Conservation (phyloP, 1,284 basidiomycete species). For the Leccinum pallidistipes region DNA sequence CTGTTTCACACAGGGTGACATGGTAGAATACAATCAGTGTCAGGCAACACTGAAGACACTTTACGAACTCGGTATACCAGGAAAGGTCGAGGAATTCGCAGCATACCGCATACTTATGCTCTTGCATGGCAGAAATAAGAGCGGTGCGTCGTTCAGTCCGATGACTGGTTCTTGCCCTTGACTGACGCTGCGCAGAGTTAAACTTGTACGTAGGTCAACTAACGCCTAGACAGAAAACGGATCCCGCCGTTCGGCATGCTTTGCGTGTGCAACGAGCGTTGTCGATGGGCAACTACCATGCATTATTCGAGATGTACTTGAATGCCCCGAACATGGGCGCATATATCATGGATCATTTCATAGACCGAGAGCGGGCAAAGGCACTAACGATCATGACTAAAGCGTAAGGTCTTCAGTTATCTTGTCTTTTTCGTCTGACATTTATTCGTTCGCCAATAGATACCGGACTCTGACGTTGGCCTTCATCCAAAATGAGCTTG, state of each 20-base stretch:
- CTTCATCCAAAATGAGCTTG: conserved; percentile 82
- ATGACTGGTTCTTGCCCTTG: conserved; percentile 1
- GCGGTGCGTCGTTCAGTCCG: conserved; percentile 58
- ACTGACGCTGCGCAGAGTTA: conserved; percentile 61
- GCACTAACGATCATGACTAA: conserved; percentile 90
- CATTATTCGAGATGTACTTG: conserved; percentile 85
- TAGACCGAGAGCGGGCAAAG: conserved; percentile 86
- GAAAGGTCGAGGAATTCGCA: conserved; percentile 92
- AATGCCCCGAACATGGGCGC: conserved; percentile 95
- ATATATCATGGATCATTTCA: conserved; percentile 99
- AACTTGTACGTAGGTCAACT: conserved; percentile 96
- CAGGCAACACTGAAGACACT: conserved; percentile 89
- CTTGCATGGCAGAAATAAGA: conserved; percentile 90
- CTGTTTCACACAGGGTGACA: conserved; percentile 68
- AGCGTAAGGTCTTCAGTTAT: conserved; percentile 59
- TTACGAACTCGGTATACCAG: conserved; percentile 91
- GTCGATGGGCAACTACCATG: conserved; percentile 92
- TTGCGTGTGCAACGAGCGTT: conserved; percentile 86
- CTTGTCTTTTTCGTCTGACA: neutral
- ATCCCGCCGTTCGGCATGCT: conserved; percentile 84
- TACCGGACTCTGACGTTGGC: conserved; percentile 77
- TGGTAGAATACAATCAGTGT: conserved; percentile 99
- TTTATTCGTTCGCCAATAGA: conserved; percentile 43
- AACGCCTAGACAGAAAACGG: conserved; percentile 84
- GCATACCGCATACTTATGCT: conserved; percentile 98